Base-by-base conservation (phyloP, 1,284 basidiomycete genomes). In the Boletus semigastroideus region DNA sequence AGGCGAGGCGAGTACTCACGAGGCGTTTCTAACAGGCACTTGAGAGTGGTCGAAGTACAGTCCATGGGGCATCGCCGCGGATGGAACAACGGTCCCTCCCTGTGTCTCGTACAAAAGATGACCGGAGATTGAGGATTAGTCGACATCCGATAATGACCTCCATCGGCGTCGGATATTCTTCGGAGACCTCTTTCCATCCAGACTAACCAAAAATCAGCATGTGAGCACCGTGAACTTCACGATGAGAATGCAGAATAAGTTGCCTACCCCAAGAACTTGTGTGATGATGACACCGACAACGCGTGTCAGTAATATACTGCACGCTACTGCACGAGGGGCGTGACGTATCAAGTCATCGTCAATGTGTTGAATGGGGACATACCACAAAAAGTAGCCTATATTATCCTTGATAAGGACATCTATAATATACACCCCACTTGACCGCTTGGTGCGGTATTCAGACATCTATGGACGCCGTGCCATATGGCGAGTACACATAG, bases 351-450 rank as follows among this genome's bases (percentile, higher is more conserved):
- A 22, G 22, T 22, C 22, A 22, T 5, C 22, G 5, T 22, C 22
- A 22, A 22, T 3, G 22, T 22, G 22, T 3, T 10, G 44, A 5
- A 5, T 10, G 48, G 38, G 31, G 16, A 12, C 61, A 22, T 45
- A 62, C 61, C 55, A 59, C 31, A 59, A 5, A 41, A 61, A 62
- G 38, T 62, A 65, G 17, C 39, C 28, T 7, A 19, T 17, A 10
- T 56, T 63, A 6, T 47, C 61, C 28, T 46, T 61, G 38, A 65
- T 9, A 5, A 62, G 48, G 14, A 34, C 20, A 4, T 51, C 47
- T 30, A 53, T 12, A 9, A 65, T 17, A n/a, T 19, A 33, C 1
- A 56, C 37, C 2, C 51, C 42, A 11, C 53, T 31, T 6, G 30
- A 22, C 30, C 42, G 38, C 30, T 20, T 44, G 1, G 44, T 20